phyloP scores from a whole-genome alignment of 2,329 filamentous ascomycete species.

The Hymenoscyphus infarciens region DNA sequence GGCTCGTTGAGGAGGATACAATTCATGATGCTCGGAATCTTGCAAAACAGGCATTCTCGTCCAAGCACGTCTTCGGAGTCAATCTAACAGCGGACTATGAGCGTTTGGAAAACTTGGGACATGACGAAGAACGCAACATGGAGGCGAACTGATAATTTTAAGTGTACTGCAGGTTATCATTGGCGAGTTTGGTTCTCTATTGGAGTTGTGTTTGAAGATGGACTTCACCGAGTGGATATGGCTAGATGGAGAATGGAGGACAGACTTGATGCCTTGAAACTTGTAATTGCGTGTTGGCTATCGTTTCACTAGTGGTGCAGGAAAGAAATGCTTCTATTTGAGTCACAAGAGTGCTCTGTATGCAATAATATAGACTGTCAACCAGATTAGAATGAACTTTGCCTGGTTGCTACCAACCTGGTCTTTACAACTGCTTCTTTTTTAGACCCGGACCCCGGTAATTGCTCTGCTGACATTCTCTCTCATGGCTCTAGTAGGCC shows the following conservation, averaged over 20 bases:
- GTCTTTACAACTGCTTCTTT: too few relatives aligned
- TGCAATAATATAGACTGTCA: not conserved
- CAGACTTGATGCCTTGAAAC: not conserved
- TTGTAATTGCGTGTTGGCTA: not conserved
- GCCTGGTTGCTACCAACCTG: not conserved
- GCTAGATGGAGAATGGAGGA: not conserved
- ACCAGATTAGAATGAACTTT: not conserved
- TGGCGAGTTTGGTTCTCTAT: not conserved
- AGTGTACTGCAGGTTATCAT: not conserved
- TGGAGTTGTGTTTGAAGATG: not conserved
- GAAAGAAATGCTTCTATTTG: not conserved
- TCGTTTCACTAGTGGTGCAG: not conserved
- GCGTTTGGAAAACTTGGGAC: not conserved
- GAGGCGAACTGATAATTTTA: not conserved
- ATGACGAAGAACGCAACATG: not conserved
- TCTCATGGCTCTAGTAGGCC: too few relatives aligned
- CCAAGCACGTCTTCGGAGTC: not conserved
- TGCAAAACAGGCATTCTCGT: not conserved
- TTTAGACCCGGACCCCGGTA: too few relatives aligned
- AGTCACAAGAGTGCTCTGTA: not conserved
- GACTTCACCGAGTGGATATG: not conserved
- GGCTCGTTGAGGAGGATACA: not conserved
- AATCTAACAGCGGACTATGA: not conserved
- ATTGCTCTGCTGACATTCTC: too few relatives aligned
- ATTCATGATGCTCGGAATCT: not conserved